Base-by-base conservation (phyloP, 441 rosid genomes). In the Pelargonium australe region DNA sequence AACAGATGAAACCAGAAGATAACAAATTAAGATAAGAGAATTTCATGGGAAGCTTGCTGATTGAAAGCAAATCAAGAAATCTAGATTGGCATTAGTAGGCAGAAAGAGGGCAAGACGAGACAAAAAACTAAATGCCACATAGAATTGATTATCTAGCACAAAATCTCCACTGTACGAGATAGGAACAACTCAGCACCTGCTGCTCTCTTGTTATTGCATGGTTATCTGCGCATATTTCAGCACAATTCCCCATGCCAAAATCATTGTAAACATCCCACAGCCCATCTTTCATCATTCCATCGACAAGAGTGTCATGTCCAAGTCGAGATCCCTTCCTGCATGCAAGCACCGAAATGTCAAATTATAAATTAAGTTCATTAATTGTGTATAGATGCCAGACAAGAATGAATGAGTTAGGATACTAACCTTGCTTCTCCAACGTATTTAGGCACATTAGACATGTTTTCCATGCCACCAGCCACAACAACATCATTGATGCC, bases 401-500 rank as follows among this genome's bases (percentile, higher is more conserved):
- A 70, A 71, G 28, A 13, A 47, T 16, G 20, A 58, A 58, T 12
- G 20, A 28, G n/a, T 55, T 44, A 17, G 7, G 57, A 58, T 65
- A 70, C 55, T 37, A 74, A 89, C 99, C 99, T 92, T 49, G 97
- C 99, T 80, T 92, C 98, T 44, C 89, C 89, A 49, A 95, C 58
- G 74, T 95, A 95, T 68, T 95, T 95, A n/a, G 97, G 99, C 19
- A 73, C 87, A 77, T 85, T 95, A 9, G 99, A 95, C 98, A 95
- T 95, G 86, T 85, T 92, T 79, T 95, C 98, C 98, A 90, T 95
- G 80, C 99, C 99, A 76, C 98, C 98, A 19, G 99, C 92, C 73
- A 95, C 97, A 64, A 92, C 95, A 34, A 92, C 84, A 23, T 95
- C 96, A 76, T 92, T 92, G 80, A 95, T 82, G 68, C 99, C 96